phyloP scores from a whole-genome alignment of 495 filamentous ascomycete genomes.

The Penicillium coffeae region DNA sequence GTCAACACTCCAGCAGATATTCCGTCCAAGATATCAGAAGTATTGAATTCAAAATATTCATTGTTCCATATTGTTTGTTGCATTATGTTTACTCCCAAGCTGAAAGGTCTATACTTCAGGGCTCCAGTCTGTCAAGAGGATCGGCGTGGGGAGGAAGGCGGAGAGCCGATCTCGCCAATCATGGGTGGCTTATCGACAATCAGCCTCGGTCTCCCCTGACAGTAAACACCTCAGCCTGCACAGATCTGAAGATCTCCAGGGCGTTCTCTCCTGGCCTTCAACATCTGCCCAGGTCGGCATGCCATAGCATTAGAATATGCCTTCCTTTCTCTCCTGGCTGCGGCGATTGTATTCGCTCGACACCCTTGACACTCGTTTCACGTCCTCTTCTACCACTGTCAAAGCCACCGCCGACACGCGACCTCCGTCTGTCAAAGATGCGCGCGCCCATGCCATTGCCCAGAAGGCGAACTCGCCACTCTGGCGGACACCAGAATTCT shows the following conservation, averaged over 20 bases:
- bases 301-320: constrained; percentile 34
- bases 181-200: not conserved
- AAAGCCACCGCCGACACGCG: constrained; percentile 47
- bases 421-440: constrained; percentile 38
- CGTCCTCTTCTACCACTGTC: constrained; percentile 63
- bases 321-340: constrained; percentile 30
- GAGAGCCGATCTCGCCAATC: not conserved
- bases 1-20: too few species aligned
- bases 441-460: constrained; percentile 44
- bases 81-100: too few species aligned
- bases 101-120: too few species aligned
- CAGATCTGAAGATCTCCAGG: not conserved
- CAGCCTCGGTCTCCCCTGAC: constrained; percentile 5
- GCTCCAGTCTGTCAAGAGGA: too few species aligned
- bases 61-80: too few species aligned
- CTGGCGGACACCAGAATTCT: constrained; percentile 89
- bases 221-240: constrained; percentile 3
- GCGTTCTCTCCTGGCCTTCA: not conserved
- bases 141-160: too few species aligned
- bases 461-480: constrained; percentile 51
- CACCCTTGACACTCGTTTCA: constrained; percentile 90
- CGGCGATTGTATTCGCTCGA: constrained; percentile 74
- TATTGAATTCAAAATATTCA: too few species aligned
- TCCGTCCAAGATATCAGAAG: too few species aligned
- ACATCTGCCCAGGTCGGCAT: constrained; percentile 20